Conservation (phyloP, 108 stramenopile genomes). For the Nitzschia putrida region DNA sequence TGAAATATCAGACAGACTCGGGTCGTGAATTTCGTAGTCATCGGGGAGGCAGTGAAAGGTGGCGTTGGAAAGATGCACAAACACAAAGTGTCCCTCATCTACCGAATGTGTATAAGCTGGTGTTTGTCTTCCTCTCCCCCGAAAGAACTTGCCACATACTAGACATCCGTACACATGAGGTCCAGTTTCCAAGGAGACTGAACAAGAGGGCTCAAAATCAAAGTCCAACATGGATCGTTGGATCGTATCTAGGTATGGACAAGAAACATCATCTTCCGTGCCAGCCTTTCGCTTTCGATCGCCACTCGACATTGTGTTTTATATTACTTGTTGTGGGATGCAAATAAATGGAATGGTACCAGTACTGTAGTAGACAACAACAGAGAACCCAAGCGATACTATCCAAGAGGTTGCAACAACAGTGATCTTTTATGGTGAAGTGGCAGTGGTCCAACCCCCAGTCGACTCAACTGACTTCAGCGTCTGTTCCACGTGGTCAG, state of each 20-base stretch:
- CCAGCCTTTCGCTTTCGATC: conserved; percentile 14
- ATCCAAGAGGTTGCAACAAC: too few relatives aligned
- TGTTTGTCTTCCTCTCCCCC: conserved; percentile 87
- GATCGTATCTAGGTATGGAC: conserved; percentile 99
- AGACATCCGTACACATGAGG: conserved; percentile 96
- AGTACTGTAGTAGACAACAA: too few relatives aligned
- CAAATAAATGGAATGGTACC: not conserved
- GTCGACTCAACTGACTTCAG: too few relatives aligned
- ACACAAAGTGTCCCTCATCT: conserved; percentile 91
- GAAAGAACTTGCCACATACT: conserved; percentile 97
- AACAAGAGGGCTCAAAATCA: conserved; percentile 93
- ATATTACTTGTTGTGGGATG: not conserved
- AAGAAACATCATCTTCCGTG: conserved; percentile 24
- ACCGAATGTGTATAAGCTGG: conserved; percentile 96
- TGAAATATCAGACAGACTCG: conserved; percentile 85
- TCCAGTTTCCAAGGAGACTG: conserved; percentile 84
- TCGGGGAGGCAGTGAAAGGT: conserved; percentile 95
- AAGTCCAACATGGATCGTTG: conserved; percentile 93
- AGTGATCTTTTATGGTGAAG: too few relatives aligned
- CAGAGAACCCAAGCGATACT: too few relatives aligned
- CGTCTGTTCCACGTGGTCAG: too few relatives aligned
- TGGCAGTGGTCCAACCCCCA: too few relatives aligned
- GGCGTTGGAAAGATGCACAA: conserved; percentile 78
- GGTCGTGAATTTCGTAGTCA: conserved; percentile 91
- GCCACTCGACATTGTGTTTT: too few relatives aligned